phyloP scores from a whole-genome alignment of 805 yeast genomes.

The Metschnikowia peoriensis region DNA sequence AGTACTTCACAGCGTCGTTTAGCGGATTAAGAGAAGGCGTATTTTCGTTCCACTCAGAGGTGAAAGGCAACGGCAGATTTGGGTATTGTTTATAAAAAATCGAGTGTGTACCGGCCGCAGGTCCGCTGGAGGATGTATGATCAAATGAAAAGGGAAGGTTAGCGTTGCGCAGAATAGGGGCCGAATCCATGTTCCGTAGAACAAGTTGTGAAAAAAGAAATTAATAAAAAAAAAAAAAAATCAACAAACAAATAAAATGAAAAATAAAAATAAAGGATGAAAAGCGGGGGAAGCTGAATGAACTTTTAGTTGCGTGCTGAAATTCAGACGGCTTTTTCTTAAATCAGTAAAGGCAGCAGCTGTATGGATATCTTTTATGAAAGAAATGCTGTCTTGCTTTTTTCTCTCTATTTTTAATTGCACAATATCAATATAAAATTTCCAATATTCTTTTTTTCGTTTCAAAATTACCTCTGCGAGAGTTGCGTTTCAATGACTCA shows the following conservation, averaged over 20 bases:
- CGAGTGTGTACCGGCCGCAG: conserved; percentile 3
- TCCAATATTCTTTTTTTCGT: too few relatives aligned
- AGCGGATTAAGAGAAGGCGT: neutral
- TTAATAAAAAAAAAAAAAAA: neutral
- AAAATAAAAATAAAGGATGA: neutral
- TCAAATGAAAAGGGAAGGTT: conserved; percentile 7
- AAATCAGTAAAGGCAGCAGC: too few relatives aligned
- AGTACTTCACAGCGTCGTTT: neutral
- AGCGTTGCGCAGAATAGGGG: conserved; percentile 5
- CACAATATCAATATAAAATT: too few relatives aligned
- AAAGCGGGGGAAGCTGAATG: too few relatives aligned
- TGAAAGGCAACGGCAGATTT: conserved; percentile 9
- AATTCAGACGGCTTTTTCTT: too few relatives aligned
- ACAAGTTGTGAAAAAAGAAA: too few relatives aligned
- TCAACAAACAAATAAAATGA: neutral
- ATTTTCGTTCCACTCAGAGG: conserved; percentile 16
- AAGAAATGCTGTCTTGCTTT: too few relatives aligned
- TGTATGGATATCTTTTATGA: too few relatives aligned
- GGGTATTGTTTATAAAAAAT: conserved; percentile 10
- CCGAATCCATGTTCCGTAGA: conserved; percentile 10
- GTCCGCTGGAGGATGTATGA: neutral
- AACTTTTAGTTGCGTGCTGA: too few relatives aligned
- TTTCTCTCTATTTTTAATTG: neutral
- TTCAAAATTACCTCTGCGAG: neutral
- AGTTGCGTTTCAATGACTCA: neutral